A percentile compares a stretch with the other conserved stretches of the same genome.
Conservation (phyloP, 306 rosid genomes). For the Ochetophila trinervis region DNA sequence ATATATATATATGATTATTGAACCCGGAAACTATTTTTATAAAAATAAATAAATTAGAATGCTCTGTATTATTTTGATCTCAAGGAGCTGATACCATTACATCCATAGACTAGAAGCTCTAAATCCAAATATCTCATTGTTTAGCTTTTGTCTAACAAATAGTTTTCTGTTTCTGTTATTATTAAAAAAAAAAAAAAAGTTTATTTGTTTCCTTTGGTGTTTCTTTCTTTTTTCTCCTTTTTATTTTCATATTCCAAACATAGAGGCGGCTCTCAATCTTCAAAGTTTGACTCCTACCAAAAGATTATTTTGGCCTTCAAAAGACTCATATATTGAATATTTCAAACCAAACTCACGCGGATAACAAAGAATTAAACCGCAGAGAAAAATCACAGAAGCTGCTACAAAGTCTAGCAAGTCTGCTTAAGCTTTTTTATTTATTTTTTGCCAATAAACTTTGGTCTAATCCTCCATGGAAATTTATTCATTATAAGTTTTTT, state of each 20-base stretch:
- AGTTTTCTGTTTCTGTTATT: too few relatives aligned
- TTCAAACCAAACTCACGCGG: conserved; percentile 19
- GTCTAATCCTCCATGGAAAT: conserved; percentile 4
- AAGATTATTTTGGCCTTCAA: background rate
- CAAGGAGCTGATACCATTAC: too few relatives aligned
- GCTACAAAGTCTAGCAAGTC: background rate
- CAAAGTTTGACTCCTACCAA: conserved; percentile 18
- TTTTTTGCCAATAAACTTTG: background rate
- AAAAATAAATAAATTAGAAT: too few relatives aligned
- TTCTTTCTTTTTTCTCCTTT: too few relatives aligned
- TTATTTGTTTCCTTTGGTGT: too few relatives aligned
- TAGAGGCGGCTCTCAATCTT: conserved; percentile 21
- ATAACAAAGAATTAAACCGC: conserved; percentile 5
- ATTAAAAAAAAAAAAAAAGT: too few relatives aligned
- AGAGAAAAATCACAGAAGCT: background rate
- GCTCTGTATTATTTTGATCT: too few relatives aligned
- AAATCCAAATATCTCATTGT: too few relatives aligned
- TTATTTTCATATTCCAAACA: conserved; percentile 10
- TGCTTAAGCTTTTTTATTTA: background rate
- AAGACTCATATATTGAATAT: conserved; percentile 23
- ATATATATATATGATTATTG: too few relatives aligned
- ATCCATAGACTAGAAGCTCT: too few relatives aligned
- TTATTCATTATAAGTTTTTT: background rate
- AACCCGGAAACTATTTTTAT: too few relatives aligned
- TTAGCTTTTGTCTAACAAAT: too few relatives aligned